Percentiles rank a stretch among this genome's conserved stretches.
Evolutionary conservation across 495 filamentous ascomycete genomes (phyloP).

Genomic region (Xylaria bambusicola): DNA sequence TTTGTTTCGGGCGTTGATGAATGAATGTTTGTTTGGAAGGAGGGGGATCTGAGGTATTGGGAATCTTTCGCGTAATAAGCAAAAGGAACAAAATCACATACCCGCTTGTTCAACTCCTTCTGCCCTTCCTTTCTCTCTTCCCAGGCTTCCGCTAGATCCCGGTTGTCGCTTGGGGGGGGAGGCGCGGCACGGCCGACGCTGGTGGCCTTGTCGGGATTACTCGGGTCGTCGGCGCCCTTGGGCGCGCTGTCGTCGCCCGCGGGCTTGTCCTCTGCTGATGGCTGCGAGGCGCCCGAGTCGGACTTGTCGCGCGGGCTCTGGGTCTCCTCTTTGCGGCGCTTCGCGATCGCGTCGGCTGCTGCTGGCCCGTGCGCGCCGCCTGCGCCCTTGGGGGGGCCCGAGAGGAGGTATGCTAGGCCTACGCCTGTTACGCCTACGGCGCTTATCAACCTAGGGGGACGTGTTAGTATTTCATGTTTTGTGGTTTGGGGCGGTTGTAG

Average conservation of each 20-base stretch:
- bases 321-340: neutral
- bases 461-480: constrained; percentile 9
- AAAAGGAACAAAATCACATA: neutral
- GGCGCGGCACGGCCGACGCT: constrained; percentile 25
- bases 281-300: neutral
- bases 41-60: too few relatives aligned
- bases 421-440: constrained; percentile 24
- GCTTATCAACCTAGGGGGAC: constrained; percentile 23
- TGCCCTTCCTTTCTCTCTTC: constrained; percentile 26
- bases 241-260: constrained; percentile 11
- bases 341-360: neutral
- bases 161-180: constrained; percentile 26
- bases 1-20: too few relatives aligned
- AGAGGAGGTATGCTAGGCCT: constrained; percentile 18
- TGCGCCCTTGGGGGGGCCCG: neutral
- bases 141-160: constrained; percentile 14
- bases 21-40: too few relatives aligned
- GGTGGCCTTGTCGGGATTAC: neutral
- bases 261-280: neutral
- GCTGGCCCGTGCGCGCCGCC: neutral
- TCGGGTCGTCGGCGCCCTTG: constrained; percentile 9
- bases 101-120: constrained; percentile 26
- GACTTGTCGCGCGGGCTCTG: neutral
- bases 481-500: constrained; percentile 2
- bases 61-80: too few relatives aligned